A percentile compares a stretch with the other conserved stretches of the same genome.
phyloP scores from a whole-genome alignment of 1,139 yeast species.

The Sugiyamaella xylanicola region DNA sequence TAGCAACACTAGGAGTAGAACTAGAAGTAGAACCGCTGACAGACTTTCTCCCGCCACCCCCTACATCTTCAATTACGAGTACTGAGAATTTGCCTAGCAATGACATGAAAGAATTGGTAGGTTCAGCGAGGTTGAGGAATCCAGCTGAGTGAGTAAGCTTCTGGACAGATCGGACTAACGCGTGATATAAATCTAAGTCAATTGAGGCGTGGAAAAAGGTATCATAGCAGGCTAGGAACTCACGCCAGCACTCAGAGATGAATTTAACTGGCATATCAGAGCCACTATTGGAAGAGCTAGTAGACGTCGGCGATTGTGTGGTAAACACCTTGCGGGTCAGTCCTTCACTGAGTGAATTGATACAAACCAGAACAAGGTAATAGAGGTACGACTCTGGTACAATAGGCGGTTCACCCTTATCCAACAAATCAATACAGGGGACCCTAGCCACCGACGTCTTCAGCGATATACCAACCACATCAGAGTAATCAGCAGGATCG shows the following conservation, averaged over 20 bases:
- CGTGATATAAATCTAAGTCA: constrained; percentile 69
- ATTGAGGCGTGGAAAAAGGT: constrained; percentile 63
- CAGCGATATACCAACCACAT: constrained; percentile 33
- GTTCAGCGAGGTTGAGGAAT: constrained; percentile 55
- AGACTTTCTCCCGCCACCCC: constrained; percentile 6
- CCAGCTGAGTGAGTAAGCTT: constrained; percentile 83
- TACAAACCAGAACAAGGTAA: constrained; percentile 58
- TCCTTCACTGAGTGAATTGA: constrained; percentile 66
- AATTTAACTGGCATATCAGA: constrained; percentile 31
- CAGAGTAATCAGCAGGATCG: constrained; percentile 21
- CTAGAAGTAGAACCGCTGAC: constrained; percentile 5
- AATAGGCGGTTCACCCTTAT: constrained; percentile 68
- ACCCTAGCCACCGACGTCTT: constrained; percentile 51
- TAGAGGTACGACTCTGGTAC: constrained; percentile 65
- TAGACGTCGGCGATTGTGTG: constrained; percentile 32
- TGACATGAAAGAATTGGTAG: constrained; percentile 62
- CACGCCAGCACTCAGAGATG: constrained; percentile 50
- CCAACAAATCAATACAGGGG: constrained; percentile 70
- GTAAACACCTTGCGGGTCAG: constrained; percentile 60
- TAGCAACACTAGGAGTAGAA: constrained; percentile 11
- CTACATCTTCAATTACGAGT: constrained; percentile 29
- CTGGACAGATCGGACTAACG: constrained; percentile 70
- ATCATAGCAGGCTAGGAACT: constrained; percentile 52
- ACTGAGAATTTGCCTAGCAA: constrained; percentile 54
- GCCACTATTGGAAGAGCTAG: constrained; percentile 10